Conservation (phyloP, 306 rosid genomes). For the Purshia tridentata region DNA sequence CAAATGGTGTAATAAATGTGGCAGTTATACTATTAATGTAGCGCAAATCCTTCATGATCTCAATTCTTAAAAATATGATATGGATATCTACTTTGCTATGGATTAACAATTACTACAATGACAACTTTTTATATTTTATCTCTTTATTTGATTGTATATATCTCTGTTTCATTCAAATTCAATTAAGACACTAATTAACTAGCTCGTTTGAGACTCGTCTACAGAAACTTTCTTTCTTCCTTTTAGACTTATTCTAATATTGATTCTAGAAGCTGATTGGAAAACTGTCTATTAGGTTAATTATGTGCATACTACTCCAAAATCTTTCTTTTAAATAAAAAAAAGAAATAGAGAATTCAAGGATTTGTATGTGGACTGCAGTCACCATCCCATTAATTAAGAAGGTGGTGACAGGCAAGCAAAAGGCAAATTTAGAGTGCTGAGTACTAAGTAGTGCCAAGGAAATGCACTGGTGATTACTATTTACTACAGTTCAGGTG, state of each 20-base stretch:
- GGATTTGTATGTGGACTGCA: slow-evolving; percentile 11
- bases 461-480: background rate
- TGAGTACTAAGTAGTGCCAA: slow-evolving; percentile 12
- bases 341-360: background rate
- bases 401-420: background rate
- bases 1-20: slow-evolving; percentile 26
- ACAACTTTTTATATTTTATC: slow-evolving; percentile 28
- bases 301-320: background rate
- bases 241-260: background rate
- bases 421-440: background rate
- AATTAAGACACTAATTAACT: background rate
- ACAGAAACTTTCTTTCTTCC: slow-evolving; percentile 15
- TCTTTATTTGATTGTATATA: background rate
- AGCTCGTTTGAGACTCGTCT: background rate
- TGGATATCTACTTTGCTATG: slow-evolving; percentile 15
- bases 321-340: background rate
- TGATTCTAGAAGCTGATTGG: slow-evolving; percentile 1
- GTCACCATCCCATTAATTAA: slow-evolving; percentile 15
- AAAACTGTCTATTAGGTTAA: background rate
- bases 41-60: background rate
- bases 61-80: background rate
- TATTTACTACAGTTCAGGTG: slow-evolving; percentile 4
- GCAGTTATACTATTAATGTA: slow-evolving; percentile 31
- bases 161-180: background rate
- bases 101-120: slow-evolving; percentile 34